phyloP scores from a whole-genome alignment of 805 yeast genomes.

The Lipomyces spencermartinsiae region DNA sequence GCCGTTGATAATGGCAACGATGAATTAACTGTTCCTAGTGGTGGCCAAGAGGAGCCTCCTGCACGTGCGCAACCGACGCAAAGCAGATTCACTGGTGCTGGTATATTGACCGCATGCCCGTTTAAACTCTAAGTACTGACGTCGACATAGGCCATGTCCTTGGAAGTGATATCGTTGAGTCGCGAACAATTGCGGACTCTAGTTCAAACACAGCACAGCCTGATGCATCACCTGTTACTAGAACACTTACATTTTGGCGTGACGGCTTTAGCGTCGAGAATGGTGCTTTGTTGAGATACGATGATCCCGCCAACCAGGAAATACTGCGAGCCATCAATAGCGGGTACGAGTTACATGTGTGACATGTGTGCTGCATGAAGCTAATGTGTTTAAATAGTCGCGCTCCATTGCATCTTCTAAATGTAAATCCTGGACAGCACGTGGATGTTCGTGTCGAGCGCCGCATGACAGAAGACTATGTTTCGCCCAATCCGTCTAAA shows the following conservation, averaged over 20 bases:
- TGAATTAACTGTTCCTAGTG: neutral
- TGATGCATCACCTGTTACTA: slow-evolving; percentile 59
- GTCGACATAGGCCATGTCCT: slow-evolving; percentile 33
- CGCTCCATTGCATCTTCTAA: slow-evolving; percentile 83
- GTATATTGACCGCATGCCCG: slow-evolving; percentile 2
- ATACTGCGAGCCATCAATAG: slow-evolving; percentile 80
- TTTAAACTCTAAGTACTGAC: neutral
- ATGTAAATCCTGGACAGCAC: slow-evolving; percentile 88
- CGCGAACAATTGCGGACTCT: slow-evolving; percentile 17
- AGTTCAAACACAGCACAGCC: slow-evolving; percentile 48
- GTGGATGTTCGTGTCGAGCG: slow-evolving; percentile 89
- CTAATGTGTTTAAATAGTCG: slow-evolving; percentile 46
- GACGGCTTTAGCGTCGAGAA: slow-evolving; percentile 96
- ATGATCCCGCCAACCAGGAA: slow-evolving; percentile 85
- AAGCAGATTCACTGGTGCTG: slow-evolving; percentile 20
- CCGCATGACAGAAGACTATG: slow-evolving; percentile 80
- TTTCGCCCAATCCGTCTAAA: slow-evolving; percentile 60
- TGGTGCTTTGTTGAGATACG: slow-evolving; percentile 83
- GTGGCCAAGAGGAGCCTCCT: slow-evolving; percentile 24
- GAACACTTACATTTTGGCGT: slow-evolving; percentile 93
- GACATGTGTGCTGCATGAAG: too few relatives aligned
- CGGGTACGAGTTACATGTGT: slow-evolving; percentile 53
- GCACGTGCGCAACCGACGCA: slow-evolving; percentile 16
- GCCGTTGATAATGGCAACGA: neutral
- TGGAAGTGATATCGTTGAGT: slow-evolving; percentile 32